Base-by-base conservation (phyloP, 176 grass and related monocot genomes). In the Alloteropsis semialata region DNA sequence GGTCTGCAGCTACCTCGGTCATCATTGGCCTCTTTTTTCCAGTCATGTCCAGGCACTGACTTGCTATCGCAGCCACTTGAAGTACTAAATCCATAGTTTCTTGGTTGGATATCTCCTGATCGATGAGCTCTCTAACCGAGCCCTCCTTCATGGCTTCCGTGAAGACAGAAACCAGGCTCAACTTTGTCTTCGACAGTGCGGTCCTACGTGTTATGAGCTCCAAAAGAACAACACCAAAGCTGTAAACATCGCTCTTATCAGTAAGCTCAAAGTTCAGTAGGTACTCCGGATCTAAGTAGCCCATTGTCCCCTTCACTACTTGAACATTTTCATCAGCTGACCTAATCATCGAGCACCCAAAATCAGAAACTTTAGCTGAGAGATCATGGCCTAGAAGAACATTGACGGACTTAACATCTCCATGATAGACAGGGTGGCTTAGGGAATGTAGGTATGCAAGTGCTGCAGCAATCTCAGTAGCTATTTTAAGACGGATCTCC, bases 351-450 rank as follows among this genome's bases (percentile, higher is more conserved):
- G 66, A 82, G 37, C 64, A 84, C 8, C 82, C 72, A 33, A 84
- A 84, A 44, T 84, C 82, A 17, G 82, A 84, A 10, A 84, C 72
- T 28, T 76, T 84, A 0, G 72, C 82, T 0, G 21, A 33, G 2
- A 76, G 63, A n/a, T 76, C 58, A 19, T 66, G 18, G 21, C 38
- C 38, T 9, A 84, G 14, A 36, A 84, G 73, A 15, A 84, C 69
- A 29, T 84, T 84, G 48, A 39, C 50, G 0, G 82, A 84, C 21
- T 77, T 77, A 0, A 84, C 82, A 25, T 84, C 82, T 5, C 82
- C 73, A 54, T 77, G 82, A 0, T 58, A 58, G 9, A 77, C 41
- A 1, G 82, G 73, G 28, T 77, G 72, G 10, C 56, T 64, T 15
- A 68, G 62, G 3, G 82, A 57, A 38, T 84, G 82, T 6, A 76